Evolutionary conservation across 345 rosid genomes (phyloP).

Genomic region (Populus alba): DNA sequence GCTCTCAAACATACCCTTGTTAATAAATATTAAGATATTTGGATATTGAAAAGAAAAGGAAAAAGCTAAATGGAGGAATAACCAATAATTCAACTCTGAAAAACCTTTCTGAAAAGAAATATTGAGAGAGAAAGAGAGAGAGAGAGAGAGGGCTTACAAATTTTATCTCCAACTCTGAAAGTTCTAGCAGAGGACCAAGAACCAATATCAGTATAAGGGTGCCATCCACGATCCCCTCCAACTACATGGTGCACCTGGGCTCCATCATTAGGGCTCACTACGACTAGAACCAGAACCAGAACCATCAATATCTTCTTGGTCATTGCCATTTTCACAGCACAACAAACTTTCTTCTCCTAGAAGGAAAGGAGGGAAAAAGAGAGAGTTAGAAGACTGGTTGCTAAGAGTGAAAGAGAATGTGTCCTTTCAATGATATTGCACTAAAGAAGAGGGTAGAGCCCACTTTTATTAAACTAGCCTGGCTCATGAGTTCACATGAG

Average conservation of each 20-base stretch:
- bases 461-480: no score
- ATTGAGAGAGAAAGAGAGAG: not conserved
- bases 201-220: constrained; percentile 31
- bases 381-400: not conserved
- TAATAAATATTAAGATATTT: no score
- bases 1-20: no score
- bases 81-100: no score
- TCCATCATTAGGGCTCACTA: constrained; percentile 18
- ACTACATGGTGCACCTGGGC: constrained; percentile 61
- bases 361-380: not conserved
- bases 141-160: constrained; percentile 42
- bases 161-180: constrained; percentile 57
- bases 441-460: no score
- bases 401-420: not conserved
- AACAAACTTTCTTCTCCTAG: not conserved
- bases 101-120: not conserved
- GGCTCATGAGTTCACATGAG: no score
- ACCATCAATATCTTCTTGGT: not conserved
- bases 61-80: no score
- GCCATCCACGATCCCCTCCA: constrained; percentile 77
- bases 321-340: not conserved
- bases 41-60: no score
- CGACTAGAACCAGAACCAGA: constrained; percentile 19
- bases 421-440: not conserved
- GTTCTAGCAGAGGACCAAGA: constrained; percentile 49